A percentile compares a stretch with the other conserved stretches of the same genome.
These are phyloP conservation scores for Limonomyces culmigenus DNA, from an alignment of 1,284 basidiomycete genomes.

Conservation along the genomic window DNA sequence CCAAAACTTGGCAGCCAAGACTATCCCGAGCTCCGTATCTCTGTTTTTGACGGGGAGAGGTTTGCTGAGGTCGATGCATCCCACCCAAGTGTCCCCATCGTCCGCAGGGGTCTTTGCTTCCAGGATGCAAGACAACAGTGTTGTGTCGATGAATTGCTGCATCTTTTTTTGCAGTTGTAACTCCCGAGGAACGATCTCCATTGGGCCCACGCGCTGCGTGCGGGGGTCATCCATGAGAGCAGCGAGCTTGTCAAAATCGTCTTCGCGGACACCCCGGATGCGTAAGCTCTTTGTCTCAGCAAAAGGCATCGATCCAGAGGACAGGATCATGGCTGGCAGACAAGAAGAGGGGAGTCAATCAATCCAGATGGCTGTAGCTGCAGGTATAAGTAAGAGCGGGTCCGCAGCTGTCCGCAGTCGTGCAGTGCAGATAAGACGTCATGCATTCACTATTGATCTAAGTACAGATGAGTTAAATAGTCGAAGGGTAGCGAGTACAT, in stretches of 20 bases:
- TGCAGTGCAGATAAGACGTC: no score
- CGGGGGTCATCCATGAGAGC: background rate
- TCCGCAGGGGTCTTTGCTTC: background rate
- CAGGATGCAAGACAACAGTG: background rate
- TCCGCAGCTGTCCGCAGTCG: no score
- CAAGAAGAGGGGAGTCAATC: no score
- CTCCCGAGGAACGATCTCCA: background rate
- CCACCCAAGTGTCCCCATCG: background rate
- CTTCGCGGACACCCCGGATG: background rate
- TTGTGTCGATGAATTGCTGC: background rate
- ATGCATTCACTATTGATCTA: no score
- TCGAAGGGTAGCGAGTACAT: no score
- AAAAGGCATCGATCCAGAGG: no score
- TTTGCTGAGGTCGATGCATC: background rate
- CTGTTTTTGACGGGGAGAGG: conserved; percentile 8
- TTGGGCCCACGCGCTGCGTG: background rate
- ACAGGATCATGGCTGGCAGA: no score
- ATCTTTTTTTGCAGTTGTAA: background rate
- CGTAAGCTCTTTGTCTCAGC: no score
- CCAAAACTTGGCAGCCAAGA: conserved; percentile 15
- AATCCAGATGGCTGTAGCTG: no score
- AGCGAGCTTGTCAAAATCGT: background rate
- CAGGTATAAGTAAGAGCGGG: no score
- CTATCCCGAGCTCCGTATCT: conserved; percentile 16
- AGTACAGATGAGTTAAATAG: no score